Evolutionary conservation across 352 stramenopile species (phyloP).

Genomic region (Bremia lactucae): DNA sequence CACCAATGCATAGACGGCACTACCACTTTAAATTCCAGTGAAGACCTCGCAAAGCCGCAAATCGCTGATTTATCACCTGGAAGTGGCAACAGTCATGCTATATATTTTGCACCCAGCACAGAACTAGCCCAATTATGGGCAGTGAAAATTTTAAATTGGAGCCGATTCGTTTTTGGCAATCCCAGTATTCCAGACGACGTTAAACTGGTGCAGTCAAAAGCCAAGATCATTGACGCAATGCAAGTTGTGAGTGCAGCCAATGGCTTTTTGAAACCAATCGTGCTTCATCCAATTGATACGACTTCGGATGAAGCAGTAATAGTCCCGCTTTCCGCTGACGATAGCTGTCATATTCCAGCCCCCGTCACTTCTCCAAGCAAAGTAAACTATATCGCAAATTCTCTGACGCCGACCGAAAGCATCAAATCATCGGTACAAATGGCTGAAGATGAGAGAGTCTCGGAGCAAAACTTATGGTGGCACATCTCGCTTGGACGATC

Average conservation of each 20-base stretch:
- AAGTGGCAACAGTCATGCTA: constrained; percentile 19
- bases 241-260: constrained; percentile 16
- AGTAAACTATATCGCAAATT: neutral
- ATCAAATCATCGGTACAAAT: neutral
- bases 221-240: constrained; percentile 28
- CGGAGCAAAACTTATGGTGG: constrained; percentile 16
- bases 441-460: constrained; percentile 5
- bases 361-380: neutral
- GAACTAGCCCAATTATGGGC: constrained; percentile 41
- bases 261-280: constrained; percentile 17
- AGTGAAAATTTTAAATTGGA: constrained; percentile 56
- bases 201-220: constrained; percentile 13
- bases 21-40: constrained; percentile 21
- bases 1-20: constrained; percentile 16
- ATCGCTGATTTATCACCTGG: constrained; percentile 3
- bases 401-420: constrained; percentile 1
- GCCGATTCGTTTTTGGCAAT: constrained; percentile 45
- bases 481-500: constrained; percentile 13
- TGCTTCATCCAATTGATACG: constrained; percentile 2
- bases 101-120: constrained; percentile 46
- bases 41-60: constrained; percentile 11
- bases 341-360: neutral
- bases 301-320: neutral
- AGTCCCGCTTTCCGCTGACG: neutral
- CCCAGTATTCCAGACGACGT: constrained; percentile 1